Percentiles rank a stretch among this genome's conserved stretches.
Conservation (phyloP, 768 basidiomycete genomes). For the Calvatia gigantea region DNA sequence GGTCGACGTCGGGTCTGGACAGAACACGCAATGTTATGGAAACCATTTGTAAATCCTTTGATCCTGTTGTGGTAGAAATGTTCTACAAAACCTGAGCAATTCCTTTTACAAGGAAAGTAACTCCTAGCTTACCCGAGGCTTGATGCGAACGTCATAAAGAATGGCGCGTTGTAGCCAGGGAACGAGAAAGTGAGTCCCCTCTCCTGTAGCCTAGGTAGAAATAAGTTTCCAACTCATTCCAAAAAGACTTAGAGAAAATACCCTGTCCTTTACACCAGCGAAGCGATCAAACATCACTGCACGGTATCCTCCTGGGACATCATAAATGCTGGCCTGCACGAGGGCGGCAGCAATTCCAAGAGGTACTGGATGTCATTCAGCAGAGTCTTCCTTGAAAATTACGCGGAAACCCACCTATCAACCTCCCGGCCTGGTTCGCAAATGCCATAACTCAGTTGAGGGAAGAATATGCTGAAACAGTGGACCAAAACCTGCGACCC, state of each 20-base stretch:
- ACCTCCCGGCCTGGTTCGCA: conserved; percentile 27
- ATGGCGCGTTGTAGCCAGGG: conserved; percentile 97
- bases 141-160: conserved; percentile 95
- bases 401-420: conserved; percentile 13
- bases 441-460: conserved; percentile 42
- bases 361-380: conserved; percentile 32
- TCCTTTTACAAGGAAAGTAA: background rate
- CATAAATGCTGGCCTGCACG: conserved; percentile 52
- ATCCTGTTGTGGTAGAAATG: conserved; percentile 98
- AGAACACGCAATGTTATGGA: conserved; percentile 95
- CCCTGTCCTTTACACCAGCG: conserved; percentile 81
- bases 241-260: conserved; percentile 24
- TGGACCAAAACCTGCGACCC: background rate
- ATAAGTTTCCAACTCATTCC: conserved; percentile 8
- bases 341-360: conserved; percentile 41
- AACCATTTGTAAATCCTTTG: conserved; percentile 98
- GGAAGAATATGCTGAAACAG: conserved; percentile 10
- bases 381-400: conserved; percentile 21
- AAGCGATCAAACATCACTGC: conserved; percentile 99
- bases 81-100: conserved; percentile 50
- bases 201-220: conserved; percentile 64
- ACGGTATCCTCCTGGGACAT: conserved; percentile 88
- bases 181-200: conserved; percentile 95
- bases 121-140: conserved; percentile 70
- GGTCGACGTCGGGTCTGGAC: conserved; percentile 85